Base-by-base conservation (phyloP, 352 stramenopile genomes). In the Elongisporangium undulatum region DNA sequence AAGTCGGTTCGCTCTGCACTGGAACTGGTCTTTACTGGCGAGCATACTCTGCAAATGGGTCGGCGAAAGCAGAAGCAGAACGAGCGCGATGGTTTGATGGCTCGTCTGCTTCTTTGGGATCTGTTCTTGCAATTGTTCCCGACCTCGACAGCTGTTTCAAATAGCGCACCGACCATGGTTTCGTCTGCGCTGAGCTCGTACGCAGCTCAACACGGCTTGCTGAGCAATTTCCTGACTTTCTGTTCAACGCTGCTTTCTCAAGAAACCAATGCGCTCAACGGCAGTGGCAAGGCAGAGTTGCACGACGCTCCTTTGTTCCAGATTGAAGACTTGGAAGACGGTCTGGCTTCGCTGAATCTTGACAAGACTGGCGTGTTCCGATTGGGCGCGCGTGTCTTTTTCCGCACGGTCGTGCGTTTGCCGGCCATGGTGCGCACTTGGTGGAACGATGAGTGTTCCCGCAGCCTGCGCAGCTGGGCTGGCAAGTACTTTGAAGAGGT, bases 391-490 rank as follows among this genome's bases (percentile, higher is more conserved):
- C 77, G 68, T 17, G 81, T 90, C 20, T 92, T 95, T 53, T 94
- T 94, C 72, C 82, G 82, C 29, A 95, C 86, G 17, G 84, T 91
- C 7, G 59, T 92, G 62, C 81, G 81, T 4, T 64, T 97, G 13
- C 88, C 89, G 21, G 84, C 88, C 8, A 92, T 97, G 72, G 87
- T 95, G 53, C 86, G 89, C 23, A 81, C 86, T 13, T 97, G 89
- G 88, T 97, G 88, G 88, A 95, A 95, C 38, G 88, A 97, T 54
- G 82, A 94, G 21, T 97, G 89, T 66, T 84, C 75, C 7, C 79
- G 88, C 20, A 88, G 79, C 22, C 69, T 88, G 13, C 79, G 84
- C 50, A 90, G 76, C 60, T 96, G 89, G 88, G 84, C 87, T 22
- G 71, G 75, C 55, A 94, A 94, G 56, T 96, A 96, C 70, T 96